Evolutionary conservation across 495 filamentous ascomycete genomes (phyloP).

Genomic region (Amniculicola lignicola): DNA sequence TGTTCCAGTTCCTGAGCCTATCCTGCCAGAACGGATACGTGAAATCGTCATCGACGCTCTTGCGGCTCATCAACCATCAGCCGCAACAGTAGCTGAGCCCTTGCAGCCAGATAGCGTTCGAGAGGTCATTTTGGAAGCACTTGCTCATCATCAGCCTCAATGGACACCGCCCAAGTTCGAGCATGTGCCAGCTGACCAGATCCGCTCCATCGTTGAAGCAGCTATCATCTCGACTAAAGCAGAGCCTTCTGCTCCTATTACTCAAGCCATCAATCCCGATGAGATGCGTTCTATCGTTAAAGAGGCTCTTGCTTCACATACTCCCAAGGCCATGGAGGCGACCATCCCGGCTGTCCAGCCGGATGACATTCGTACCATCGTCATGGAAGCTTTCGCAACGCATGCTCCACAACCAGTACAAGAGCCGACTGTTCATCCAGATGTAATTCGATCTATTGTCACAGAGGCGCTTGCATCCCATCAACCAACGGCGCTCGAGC

Average conservation of each 20-base stretch:
- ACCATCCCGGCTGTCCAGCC: slow-evolving; percentile 46
- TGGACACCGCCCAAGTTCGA: slow-evolving; percentile 21
- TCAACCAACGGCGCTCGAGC: background rate
- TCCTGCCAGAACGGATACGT: slow-evolving; percentile 24
- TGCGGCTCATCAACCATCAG: slow-evolving; percentile 53
- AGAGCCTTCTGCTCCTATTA: background rate
- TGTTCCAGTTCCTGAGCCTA: slow-evolving; percentile 23
- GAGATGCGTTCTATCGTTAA: slow-evolving; percentile 18
- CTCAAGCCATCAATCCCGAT: slow-evolving; percentile 1
- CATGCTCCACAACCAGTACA: slow-evolving; percentile 6
- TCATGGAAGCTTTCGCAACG: slow-evolving; percentile 61
- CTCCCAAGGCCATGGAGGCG: slow-evolving; percentile 25
- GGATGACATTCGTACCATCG: slow-evolving; percentile 74
- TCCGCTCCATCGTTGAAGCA: slow-evolving; percentile 4
- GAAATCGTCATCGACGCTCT: slow-evolving; percentile 40
- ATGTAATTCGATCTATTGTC: slow-evolving; percentile 14
- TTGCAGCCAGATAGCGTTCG: slow-evolving; percentile 71
- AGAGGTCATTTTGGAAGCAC: slow-evolving; percentile 68
- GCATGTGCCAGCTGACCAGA: slow-evolving; percentile 21
- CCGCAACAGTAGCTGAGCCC: slow-evolving; percentile 6
- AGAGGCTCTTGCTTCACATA: slow-evolving; percentile 42
- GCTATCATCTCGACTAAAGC: background rate
- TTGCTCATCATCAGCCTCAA: slow-evolving; percentile 55
- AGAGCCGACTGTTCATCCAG: slow-evolving; percentile 21
- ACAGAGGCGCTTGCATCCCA: slow-evolving; percentile 15